Percentiles rank a stretch among this genome's conserved stretches.
Conservation (phyloP, 495 filamentous ascomycete species). For the Penicillium antarcticum region DNA sequence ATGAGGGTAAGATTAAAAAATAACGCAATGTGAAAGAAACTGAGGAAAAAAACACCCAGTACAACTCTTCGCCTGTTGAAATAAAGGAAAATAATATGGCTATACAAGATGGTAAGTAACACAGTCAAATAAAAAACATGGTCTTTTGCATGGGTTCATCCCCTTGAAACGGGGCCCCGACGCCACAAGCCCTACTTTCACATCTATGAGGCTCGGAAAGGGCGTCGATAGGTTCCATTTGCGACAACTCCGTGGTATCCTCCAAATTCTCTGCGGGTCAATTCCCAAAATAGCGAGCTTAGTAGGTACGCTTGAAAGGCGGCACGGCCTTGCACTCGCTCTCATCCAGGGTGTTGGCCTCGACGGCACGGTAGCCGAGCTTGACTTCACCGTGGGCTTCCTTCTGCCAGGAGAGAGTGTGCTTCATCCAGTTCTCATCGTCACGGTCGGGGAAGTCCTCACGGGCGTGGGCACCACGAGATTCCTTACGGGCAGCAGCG, state of each 20-base stretch:
- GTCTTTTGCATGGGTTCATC: conserved; percentile 39
- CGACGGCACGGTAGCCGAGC: conserved; percentile 73
- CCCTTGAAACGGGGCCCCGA: conserved; percentile 8
- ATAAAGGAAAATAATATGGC: conserved; percentile 39
- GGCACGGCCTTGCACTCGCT: conserved; percentile 84
- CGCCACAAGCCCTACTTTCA: conserved; percentile 11
- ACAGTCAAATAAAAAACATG: conserved; percentile 35
- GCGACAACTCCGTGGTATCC: conserved; percentile 23
- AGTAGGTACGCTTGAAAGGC: conserved; percentile 84
- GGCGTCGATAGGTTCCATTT: conserved; percentile 8
- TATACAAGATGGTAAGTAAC: conserved; percentile 46
- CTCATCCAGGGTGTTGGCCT: conserved; percentile 77
- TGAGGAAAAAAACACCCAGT: conserved; percentile 37
- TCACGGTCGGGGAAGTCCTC: conserved; percentile 95
- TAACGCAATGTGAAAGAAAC: conserved; percentile 35
- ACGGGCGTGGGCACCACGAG: conserved; percentile 88
- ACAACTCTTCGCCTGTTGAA: conserved; percentile 41
- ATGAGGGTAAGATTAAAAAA: conserved; percentile 29
- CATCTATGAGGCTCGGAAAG: conserved; percentile 2
- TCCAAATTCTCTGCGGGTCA: conserved; percentile 5
- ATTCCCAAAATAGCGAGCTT: conserved; percentile 22
- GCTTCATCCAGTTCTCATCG: conserved; percentile 97
- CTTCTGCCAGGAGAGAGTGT: conserved; percentile 93
- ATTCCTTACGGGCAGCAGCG: conserved; percentile 89
- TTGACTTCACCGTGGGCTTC: conserved; percentile 75